A percentile compares a stretch with the other conserved stretches of the same genome.
phyloP scores from a whole-genome alignment of 1,284 basidiomycete genomes.

The Cystobasidium pallidum region DNA sequence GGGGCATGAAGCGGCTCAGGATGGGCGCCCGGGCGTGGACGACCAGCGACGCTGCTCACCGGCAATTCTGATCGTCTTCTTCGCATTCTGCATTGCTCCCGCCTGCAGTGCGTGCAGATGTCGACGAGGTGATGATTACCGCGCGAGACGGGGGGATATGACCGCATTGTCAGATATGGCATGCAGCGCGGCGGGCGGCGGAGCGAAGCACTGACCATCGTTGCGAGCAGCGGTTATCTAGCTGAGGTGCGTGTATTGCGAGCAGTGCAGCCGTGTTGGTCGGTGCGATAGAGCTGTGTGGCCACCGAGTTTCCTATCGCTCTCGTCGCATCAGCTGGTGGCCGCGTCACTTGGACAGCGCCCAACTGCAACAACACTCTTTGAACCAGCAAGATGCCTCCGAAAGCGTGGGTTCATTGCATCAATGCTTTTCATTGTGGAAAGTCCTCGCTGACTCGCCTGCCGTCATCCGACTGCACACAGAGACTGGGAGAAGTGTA shows the following conservation, averaged over 20 bases:
- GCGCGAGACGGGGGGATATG: not conserved
- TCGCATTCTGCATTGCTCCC: constrained; percentile 87
- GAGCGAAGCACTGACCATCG: constrained; percentile 22
- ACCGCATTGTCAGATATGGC: constrained; percentile 22
- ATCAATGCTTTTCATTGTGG: not conserved
- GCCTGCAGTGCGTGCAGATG: constrained; percentile 12
- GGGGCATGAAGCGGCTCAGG: not conserved
- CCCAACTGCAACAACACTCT: not conserved
- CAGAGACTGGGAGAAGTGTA: constrained; percentile 97
- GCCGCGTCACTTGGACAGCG: constrained; percentile 32
- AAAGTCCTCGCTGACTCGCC: constrained; percentile 10
- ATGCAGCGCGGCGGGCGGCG: not conserved
- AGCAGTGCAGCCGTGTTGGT: not conserved
- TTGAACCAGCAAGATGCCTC: constrained; percentile 67
- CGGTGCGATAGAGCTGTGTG: not conserved
- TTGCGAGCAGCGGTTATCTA: constrained; percentile 2
- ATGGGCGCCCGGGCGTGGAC: too few species aligned
- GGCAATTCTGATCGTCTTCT: constrained; percentile 73
- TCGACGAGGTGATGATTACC: not conserved
- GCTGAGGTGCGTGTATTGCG: not conserved
- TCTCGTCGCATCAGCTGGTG: not conserved
- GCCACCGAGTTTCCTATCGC: not conserved
- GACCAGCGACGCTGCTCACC: constrained; percentile 51
- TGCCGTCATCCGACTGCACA: not conserved
- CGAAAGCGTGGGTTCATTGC: constrained; percentile 66